phyloP scores from a whole-genome alignment of 2,329 filamentous ascomycete species.

The Aspergillus chevalieri region DNA sequence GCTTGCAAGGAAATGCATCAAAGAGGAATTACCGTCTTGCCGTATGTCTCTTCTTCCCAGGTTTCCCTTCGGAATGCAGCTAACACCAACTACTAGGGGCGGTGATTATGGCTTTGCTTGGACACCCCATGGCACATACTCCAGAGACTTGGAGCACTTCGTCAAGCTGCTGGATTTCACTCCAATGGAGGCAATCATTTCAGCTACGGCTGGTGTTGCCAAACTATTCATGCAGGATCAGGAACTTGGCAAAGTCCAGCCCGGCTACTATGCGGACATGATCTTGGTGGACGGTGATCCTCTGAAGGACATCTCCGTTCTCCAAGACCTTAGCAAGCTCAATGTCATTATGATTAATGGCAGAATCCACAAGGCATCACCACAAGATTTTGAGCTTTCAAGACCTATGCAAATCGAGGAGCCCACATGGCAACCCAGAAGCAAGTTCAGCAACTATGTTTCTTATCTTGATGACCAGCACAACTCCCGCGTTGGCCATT shows the following conservation, averaged over 20 bases:
- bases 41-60: conserved; percentile 24
- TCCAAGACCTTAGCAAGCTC: conserved; percentile 41
- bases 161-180: conserved; percentile 42
- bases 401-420: neutral
- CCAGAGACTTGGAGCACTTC: conserved; percentile 44
- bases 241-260: conserved; percentile 37
- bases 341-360: conserved; percentile 47
- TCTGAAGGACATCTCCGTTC: conserved; percentile 35
- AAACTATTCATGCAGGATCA: conserved; percentile 35
- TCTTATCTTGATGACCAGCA: neutral
- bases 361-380: conserved; percentile 38
- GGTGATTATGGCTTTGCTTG: conserved; percentile 45
- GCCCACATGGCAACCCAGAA: neutral
- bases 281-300: conserved; percentile 45
- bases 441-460: neutral
- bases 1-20: conserved; percentile 3
- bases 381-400: conserved; percentile 3
- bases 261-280: conserved; percentile 40
- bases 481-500: neutral
- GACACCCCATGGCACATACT: conserved; percentile 46
- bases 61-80: neutral
- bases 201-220: conserved; percentile 38
- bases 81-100: neutral
- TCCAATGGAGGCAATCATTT: conserved; percentile 39
- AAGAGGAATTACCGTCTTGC: conserved; percentile 41